Conservation (phyloP, 805 yeast genomes). For the Osmozyma mogii region DNA sequence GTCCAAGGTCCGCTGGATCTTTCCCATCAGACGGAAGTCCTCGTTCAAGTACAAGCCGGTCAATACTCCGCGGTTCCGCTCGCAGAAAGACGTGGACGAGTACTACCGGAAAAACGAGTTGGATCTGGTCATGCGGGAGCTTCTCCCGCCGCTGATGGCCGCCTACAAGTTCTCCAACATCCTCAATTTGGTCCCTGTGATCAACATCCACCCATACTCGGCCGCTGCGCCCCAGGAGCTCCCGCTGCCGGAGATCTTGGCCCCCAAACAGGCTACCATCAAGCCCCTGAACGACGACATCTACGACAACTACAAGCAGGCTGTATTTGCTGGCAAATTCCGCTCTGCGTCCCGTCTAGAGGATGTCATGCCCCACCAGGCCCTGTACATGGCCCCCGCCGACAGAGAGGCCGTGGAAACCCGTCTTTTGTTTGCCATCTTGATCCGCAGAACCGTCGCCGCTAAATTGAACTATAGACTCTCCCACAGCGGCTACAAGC, state of each 20-base stretch:
- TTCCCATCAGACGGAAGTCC: conserved; percentile 28
- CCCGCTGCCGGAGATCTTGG: conserved; percentile 6
- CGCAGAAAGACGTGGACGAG: conserved; percentile 10
- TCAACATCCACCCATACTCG: neutral
- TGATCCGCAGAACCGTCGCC: conserved; percentile 34
- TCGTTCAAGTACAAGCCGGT: conserved; percentile 18
- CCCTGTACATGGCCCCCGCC: conserved; percentile 14
- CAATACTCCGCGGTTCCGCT: conserved; percentile 13
- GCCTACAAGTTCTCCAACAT: conserved; percentile 16
- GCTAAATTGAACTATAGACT: conserved; percentile 34
- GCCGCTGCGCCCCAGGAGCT: neutral
- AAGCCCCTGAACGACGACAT: conserved; percentile 11
- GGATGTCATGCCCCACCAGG: conserved; percentile 23
- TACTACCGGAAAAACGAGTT: conserved; percentile 15
- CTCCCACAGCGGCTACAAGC: neutral
- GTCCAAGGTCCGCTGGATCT: conserved; percentile 14
- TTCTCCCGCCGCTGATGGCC: conserved; percentile 23
- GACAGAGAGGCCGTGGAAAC: conserved; percentile 25
- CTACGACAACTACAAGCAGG: conserved; percentile 20
- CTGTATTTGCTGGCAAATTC: conserved; percentile 16
- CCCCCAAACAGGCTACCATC: conserved; percentile 12
- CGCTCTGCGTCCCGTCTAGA: conserved; percentile 20
- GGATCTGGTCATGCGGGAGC: conserved; percentile 15
- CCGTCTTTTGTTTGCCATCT: conserved; percentile 26
- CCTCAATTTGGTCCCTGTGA: conserved; percentile 7